Base-by-base conservation (phyloP, 2,329 filamentous ascomycete genomes). In the Periconia digitata region DNA sequence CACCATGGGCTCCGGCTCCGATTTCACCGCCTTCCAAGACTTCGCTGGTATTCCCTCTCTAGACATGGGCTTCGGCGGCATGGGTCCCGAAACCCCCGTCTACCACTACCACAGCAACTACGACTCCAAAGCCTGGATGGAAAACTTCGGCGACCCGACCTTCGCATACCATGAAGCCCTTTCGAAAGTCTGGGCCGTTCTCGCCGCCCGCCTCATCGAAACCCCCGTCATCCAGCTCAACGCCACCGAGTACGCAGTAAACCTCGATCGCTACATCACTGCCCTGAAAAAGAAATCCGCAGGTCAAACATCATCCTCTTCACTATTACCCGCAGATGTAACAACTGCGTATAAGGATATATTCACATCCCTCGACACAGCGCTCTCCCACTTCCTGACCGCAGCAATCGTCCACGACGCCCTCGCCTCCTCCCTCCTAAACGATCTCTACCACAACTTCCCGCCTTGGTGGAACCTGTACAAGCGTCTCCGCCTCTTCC, bases 61-160 rank as follows among this genome's bases (percentile, higher is more conserved):
- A 40, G 75, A 79, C 48, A 67, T 79, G 51, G 76, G 75, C 18
- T 79, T 79, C 51, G 63, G 63, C 18, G 27, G 63, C 13, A 59
- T 54, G 41, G 64, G 56, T 13, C 53, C 60, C 1, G 66, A 72
- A 21, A 64, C 64, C 0, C 74, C 85, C 0, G 74, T 89, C 6
- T 89, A 87, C 64, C 86, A 88, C 55, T 95, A 94, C 63, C 89
- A 95, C 67, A 82, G 83, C 53, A 94, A 94, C 71, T 95, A 92
- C 64, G 90, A 95, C 64, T 88, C 82, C 27, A 92, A 89, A 64
- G 76, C 86, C 60, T 95, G 90, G 90, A 94, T 94, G 88, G 79
- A 85, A 13, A 85, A 76, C 3, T 90, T 84, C 56, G 89, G 89
- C 3, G 90, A 95, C 56, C 74, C 76, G 1, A 73, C 69, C 10